phyloP scores from a whole-genome alignment of 805 yeast species.

The Candida methanosorbosa region DNA sequence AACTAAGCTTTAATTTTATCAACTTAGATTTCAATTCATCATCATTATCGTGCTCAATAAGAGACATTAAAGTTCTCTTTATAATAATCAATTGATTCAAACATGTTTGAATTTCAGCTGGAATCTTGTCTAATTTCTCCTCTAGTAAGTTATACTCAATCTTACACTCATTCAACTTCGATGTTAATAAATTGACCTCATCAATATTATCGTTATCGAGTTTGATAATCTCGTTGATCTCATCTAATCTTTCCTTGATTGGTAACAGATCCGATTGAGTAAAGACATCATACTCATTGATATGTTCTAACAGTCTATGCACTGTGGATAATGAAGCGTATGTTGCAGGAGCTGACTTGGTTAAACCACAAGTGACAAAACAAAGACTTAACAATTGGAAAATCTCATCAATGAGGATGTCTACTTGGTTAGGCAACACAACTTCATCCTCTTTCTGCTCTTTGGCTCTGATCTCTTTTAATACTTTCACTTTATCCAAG shows the following conservation, averaged over 20 bases:
- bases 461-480: conserved; percentile 39
- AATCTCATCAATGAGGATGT: conserved; percentile 74
- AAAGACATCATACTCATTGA: conserved; percentile 72
- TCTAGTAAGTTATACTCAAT: conserved; percentile 50
- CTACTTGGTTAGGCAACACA: conserved; percentile 51
- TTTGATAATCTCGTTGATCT: conserved; percentile 56
- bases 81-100: conserved; percentile 55
- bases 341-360: conserved; percentile 88
- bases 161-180: conserved; percentile 57
- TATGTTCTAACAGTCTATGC: conserved; percentile 72
- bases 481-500: conserved; percentile 40
- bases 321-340: conserved; percentile 86
- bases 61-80: conserved; percentile 46
- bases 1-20: conserved; percentile 26
- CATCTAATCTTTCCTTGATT: conserved; percentile 61
- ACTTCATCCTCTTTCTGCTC: no score
- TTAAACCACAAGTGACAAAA: conserved; percentile 86
- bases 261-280: conserved; percentile 80
- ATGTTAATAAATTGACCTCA: conserved; percentile 51
- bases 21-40: conserved; percentile 13
- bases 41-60: conserved; percentile 23
- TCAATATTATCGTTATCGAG: conserved; percentile 36
- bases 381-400: conserved; percentile 82
- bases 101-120: conserved; percentile 37
- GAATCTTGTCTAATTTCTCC: conserved; percentile 38